These are phyloP conservation scores for Saccharum spontaneum DNA, from an alignment of 176 grass and related monocot genomes.

Conservation along the genomic window DNA sequence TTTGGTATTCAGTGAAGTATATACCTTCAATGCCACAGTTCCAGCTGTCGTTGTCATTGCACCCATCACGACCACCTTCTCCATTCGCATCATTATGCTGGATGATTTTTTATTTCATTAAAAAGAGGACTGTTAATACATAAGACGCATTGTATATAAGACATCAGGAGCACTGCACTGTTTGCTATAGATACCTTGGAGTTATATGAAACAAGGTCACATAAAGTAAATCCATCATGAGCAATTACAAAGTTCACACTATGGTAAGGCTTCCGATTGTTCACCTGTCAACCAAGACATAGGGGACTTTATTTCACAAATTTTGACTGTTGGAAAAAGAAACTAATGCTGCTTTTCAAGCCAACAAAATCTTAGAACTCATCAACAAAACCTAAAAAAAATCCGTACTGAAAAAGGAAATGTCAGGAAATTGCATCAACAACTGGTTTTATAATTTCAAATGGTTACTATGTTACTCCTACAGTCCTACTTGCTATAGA, in stretches of 20 bases:
- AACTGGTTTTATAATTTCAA: conserved; percentile 5
- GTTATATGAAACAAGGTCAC: conserved; percentile 95
- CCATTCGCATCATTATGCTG: conserved; percentile 98
- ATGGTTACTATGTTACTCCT: conserved; percentile 9
- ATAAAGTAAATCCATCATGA: conserved; percentile 99
- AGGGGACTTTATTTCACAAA: conserved; percentile 9
- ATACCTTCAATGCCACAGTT: conserved; percentile 99
- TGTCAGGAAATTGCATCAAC: not conserved
- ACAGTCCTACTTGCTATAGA: not conserved
- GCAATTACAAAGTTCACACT: conserved; percentile 90
- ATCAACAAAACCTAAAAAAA: conserved; percentile 4
- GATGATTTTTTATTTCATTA: conserved; percentile 30
- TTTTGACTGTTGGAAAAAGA: conserved; percentile 6
- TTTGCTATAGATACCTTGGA: conserved; percentile 67
- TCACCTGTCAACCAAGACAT: conserved; percentile 57
- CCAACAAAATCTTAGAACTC: conserved; percentile 6
- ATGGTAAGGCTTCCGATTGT: conserved; percentile 80
- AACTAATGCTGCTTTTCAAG: not conserved
- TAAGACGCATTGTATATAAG: not conserved
- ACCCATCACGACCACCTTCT: conserved; percentile 80
- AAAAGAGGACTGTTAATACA: conserved; percentile 35
- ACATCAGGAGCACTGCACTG: not conserved
- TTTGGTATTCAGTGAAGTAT: conserved; percentile 20
- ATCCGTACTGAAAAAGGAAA: not conserved
- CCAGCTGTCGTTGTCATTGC: conserved; percentile 96